Base-by-base conservation (phyloP, 2,329 filamentous ascomycete genomes). In the Macrophomina phaseolina region DNA sequence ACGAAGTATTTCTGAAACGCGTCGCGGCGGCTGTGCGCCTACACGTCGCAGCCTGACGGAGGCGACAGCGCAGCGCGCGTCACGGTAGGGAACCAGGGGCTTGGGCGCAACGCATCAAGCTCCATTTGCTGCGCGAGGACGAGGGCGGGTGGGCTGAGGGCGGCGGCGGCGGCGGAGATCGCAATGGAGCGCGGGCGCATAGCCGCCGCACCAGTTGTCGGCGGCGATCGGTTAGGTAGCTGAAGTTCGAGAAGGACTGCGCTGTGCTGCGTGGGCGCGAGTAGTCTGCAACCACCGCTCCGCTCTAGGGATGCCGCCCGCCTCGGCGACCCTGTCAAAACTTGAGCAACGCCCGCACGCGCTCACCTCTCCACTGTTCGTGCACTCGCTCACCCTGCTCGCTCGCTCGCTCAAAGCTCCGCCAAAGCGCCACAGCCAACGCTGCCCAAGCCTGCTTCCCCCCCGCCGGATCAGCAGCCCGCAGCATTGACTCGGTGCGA, bases 401-500 rank as follows among this genome's bases (percentile, higher is more conserved):
- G 56, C 56, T 45, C 42, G 56, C 58, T 38, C 58, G 58, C 58
- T 34, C 61, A n/a, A 18, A 55, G 52, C 52, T 63, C 53, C 60
- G 32, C 61, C 49, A 49, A 52, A 49, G 46, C 46, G 61, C 61
- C 61, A 49, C 58, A 48, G 58, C 58, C 58, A 62, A 38, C 58
- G 58, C 58, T 62, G 61, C 61, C 61, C 61, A 64, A 64, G 61
- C 36, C 46, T 64, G 46, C 61, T 8, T 30, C 34, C 56, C 45
- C 60, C 46, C 49, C 61, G 61, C 46, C 61, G 61, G 58, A 62
- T 62, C 58, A 62, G 58, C 58, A 62, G 58, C 58, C 58, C 45
- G 46, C 61, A 64, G 61, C 61, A 64, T 64, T 64, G 61, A 64
- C 61, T 64, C 61, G 61, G 61, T 53, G 58, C 61, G 46, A 64